A percentile compares a stretch with the other conserved stretches of the same genome.
Evolutionary conservation across 805 yeast species (phyloP).

Genomic region (Ogataea ganodermae): DNA sequence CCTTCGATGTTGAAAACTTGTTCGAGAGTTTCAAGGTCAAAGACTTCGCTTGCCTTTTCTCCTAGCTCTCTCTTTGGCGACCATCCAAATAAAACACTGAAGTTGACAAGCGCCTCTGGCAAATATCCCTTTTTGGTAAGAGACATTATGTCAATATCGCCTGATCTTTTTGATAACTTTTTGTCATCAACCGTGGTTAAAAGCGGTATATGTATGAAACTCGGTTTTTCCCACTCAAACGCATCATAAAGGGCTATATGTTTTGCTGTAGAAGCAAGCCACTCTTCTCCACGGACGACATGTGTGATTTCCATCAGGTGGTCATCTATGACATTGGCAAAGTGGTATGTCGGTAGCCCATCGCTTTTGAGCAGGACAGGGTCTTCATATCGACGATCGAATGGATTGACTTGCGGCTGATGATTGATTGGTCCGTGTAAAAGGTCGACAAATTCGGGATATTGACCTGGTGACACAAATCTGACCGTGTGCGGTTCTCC

Average conservation of each 20-base stretch:
- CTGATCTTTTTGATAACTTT: constrained; percentile 83
- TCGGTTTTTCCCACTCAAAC: constrained; percentile 82
- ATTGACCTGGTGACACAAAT: constrained; percentile 71
- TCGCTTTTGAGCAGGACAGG: constrained; percentile 90
- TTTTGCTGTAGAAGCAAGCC: constrained; percentile 95
- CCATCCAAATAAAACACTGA: constrained; percentile 94
- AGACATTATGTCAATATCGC: constrained; percentile 71
- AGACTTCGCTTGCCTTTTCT: constrained; percentile 51
- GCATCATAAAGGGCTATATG: constrained; percentile 86
- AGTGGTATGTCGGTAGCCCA: constrained; percentile 93
- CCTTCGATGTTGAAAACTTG: constrained; percentile 62
- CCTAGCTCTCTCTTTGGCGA: constrained; percentile 67
- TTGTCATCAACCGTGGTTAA: constrained; percentile 71
- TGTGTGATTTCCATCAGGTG: constrained; percentile 91
- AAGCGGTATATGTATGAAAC: constrained; percentile 86
- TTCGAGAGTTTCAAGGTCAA: constrained; percentile 52
- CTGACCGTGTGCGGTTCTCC: constrained; percentile 59
- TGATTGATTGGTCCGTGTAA: constrained; percentile 76
- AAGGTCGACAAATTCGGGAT: constrained; percentile 69
- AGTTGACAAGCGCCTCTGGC: constrained; percentile 87
- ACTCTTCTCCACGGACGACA: constrained; percentile 96
- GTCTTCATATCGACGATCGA: constrained; percentile 83
- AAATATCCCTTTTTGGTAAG: constrained; percentile 63
- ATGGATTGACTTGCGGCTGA: constrained; percentile 74
- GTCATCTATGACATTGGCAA: constrained; percentile 95